These are phyloP conservation scores for Saccharomyces uvarum DNA, from an alignment of 1,139 yeast species.

Conservation along the genomic window DNA sequence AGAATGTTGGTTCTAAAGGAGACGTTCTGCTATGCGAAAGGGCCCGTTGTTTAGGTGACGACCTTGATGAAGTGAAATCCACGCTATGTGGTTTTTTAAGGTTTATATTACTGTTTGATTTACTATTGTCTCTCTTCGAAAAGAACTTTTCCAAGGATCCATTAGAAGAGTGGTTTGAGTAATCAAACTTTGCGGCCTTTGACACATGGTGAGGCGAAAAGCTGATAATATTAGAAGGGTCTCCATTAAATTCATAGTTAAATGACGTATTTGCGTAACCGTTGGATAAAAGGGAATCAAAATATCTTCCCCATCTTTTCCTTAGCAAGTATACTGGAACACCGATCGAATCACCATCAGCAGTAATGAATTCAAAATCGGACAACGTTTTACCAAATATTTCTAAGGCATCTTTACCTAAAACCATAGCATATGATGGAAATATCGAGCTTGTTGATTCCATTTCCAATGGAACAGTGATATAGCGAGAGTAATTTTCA, in stretches of 20 bases:
- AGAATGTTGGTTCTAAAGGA: neutral
- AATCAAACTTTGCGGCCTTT: slow-evolving; percentile 1
- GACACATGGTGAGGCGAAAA: slow-evolving; percentile 11
- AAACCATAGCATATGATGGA: slow-evolving; percentile 68
- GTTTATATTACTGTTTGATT: neutral
- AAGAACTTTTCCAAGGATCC: slow-evolving; percentile 31
- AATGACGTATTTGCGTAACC: slow-evolving; percentile 44
- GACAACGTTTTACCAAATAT: slow-evolving; percentile 55
- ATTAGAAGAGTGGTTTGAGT: slow-evolving; percentile 11
- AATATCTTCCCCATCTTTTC: slow-evolving; percentile 70
- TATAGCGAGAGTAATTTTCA: slow-evolving; percentile 66
- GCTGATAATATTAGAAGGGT: slow-evolving; percentile 11
- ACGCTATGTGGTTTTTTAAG: neutral
- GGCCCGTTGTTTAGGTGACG: neutral
- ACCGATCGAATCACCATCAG: slow-evolving; percentile 61
- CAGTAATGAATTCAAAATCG: slow-evolving; percentile 62
- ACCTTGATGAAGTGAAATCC: neutral
- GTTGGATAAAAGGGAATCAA: slow-evolving; percentile 51
- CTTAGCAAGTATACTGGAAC: slow-evolving; percentile 53
- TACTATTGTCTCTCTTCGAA: slow-evolving; percentile 3
- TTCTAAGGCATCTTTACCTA: slow-evolving; percentile 67
- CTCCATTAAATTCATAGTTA: slow-evolving; percentile 20
- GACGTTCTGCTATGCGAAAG: neutral
- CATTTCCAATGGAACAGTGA: slow-evolving; percentile 61
- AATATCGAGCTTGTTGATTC: slow-evolving; percentile 61